These are phyloP conservation scores for Psilocybe sp. DNA, from an alignment of 768 basidiomycete species.

Conservation along the genomic window DNA sequence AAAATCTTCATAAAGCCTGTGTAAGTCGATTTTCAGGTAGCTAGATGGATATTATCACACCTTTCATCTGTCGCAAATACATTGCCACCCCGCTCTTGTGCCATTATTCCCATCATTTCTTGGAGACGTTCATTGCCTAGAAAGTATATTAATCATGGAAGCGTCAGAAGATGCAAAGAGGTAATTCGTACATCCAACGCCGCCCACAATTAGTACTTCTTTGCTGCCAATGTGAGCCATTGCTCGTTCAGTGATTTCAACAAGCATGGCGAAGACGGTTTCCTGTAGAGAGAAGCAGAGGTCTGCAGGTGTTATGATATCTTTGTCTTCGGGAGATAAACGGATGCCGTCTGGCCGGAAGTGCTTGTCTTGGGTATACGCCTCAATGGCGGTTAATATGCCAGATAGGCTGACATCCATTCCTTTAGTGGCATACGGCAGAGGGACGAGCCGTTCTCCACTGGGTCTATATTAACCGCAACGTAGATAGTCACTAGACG, in stretches of 20 bases:
- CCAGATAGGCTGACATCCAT: slow-evolving; percentile 99
- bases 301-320: slow-evolving; percentile 91
- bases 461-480: slow-evolving; percentile 34
- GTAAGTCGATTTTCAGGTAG: not conserved
- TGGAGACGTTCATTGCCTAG: slow-evolving; percentile 90
- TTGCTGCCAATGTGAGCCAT: slow-evolving; percentile 98
- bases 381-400: slow-evolving; percentile 83
- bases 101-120: slow-evolving; percentile 99
- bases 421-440: slow-evolving; percentile 96
- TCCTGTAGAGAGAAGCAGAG: slow-evolving; percentile 97
- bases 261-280: slow-evolving; percentile 96
- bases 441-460: slow-evolving; percentile 74
- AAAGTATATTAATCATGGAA: not conserved
- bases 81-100: slow-evolving; percentile 78
- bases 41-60: slow-evolving; percentile 31
- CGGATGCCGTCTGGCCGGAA: slow-evolving; percentile 50
- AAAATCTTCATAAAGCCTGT: slow-evolving; percentile 60
- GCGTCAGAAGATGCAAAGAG: not conserved
- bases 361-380: slow-evolving; percentile 84
- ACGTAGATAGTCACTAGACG: slow-evolving; percentile 10
- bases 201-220: slow-evolving; percentile 96
- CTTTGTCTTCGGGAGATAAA: slow-evolving; percentile 43
- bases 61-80: slow-evolving; percentile 97
- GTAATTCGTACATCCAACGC: slow-evolving; percentile 88
- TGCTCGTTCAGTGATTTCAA: slow-evolving; percentile 97